phyloP scores from a whole-genome alignment of 495 filamentous ascomycete genomes.

The Tuber microsphaerosporum region DNA sequence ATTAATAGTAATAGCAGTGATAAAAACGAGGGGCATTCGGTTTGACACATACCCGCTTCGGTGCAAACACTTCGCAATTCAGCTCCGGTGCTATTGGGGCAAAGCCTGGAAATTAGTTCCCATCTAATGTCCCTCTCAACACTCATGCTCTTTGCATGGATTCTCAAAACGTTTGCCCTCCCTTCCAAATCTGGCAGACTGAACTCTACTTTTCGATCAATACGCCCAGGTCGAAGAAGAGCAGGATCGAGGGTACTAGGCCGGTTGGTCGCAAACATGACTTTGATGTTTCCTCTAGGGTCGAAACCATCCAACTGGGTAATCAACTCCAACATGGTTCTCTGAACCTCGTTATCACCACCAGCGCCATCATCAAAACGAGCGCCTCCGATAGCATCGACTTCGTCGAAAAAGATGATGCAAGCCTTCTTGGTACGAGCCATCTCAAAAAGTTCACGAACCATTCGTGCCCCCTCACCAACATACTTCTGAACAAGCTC shows the following conservation, averaged over 20 bases:
- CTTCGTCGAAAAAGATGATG: constrained; percentile 99
- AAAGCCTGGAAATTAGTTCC: constrained; percentile 93
- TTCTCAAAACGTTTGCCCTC: constrained; percentile 91
- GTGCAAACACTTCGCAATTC: constrained; percentile 58
- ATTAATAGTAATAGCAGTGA: not conserved
- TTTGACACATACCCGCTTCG: constrained; percentile 36
- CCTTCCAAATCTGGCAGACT: constrained; percentile 93
- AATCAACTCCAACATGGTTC: constrained; percentile 97
- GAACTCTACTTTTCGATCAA: constrained; percentile 98
- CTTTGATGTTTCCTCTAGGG: constrained; percentile 95
- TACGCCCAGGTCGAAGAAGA: constrained; percentile 93
- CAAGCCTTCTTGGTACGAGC: constrained; percentile 98
- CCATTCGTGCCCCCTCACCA: constrained; percentile 95
- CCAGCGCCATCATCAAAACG: constrained; percentile 97
- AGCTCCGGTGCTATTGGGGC: constrained; percentile 93
- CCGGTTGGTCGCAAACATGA: constrained; percentile 99
- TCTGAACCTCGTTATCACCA: constrained; percentile 98
- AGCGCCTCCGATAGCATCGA: constrained; percentile 95
- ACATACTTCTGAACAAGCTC: constrained; percentile 99
- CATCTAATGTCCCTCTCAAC: constrained; percentile 97
- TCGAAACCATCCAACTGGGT: constrained; percentile 98
- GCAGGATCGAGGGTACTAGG: constrained; percentile 94
- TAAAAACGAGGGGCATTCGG: not conserved
- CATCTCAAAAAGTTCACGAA: constrained; percentile 98
- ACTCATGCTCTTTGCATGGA: constrained; percentile 99